These are phyloP conservation scores for Leptodontidium sp. DNA, from an alignment of 2,329 filamentous ascomycete species.

Conservation along the genomic window DNA sequence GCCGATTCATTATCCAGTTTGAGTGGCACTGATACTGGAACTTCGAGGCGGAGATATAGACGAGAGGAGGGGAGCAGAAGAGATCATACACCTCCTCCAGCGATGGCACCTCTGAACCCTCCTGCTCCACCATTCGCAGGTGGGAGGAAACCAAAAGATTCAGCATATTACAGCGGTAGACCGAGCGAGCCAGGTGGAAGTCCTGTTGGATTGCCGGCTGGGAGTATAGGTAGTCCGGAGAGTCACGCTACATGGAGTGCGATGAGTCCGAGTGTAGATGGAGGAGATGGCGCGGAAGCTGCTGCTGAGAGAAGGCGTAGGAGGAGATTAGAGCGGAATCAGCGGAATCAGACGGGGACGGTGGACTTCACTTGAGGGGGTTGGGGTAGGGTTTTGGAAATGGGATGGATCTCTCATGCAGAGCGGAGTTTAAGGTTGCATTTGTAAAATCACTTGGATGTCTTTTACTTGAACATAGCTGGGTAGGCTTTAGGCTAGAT, in stretches of 20 bases:
- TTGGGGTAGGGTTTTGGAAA: slow-evolving; percentile 16
- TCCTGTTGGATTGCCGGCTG: slow-evolving; percentile 24
- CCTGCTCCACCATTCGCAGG: slow-evolving; percentile 65
- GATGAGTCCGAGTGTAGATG: slow-evolving; percentile 43
- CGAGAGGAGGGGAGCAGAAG: slow-evolving; percentile 57
- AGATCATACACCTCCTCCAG: slow-evolving; percentile 35
- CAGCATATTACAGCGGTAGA: slow-evolving; percentile 66
- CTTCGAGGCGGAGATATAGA: slow-evolving; percentile 59
- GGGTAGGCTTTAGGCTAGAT: slow-evolving; percentile 8
- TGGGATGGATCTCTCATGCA: slow-evolving; percentile 5
- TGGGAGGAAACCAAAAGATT: slow-evolving; percentile 63
- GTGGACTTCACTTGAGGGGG: slow-evolving; percentile 37
- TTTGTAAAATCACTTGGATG: slow-evolving; percentile 19
- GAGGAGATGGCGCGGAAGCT: slow-evolving; percentile 48
- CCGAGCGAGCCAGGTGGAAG: slow-evolving; percentile 43
- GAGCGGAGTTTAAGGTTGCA: slow-evolving; percentile 20
- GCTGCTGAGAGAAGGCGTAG: slow-evolving; percentile 61
- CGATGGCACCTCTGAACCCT: slow-evolving; percentile 58
- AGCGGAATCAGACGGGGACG: slow-evolving; percentile 32
- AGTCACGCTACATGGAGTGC: slow-evolving; percentile 47
- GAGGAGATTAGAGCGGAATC: slow-evolving; percentile 61
- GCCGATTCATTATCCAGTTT: slow-evolving; percentile 63
- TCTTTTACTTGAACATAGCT: slow-evolving; percentile 2
- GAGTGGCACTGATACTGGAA: slow-evolving; percentile 62
- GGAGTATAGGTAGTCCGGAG: slow-evolving; percentile 41